phyloP scores from a whole-genome alignment of 1,139 yeast species.

The Saccharomycopsis hybrid region DNA sequence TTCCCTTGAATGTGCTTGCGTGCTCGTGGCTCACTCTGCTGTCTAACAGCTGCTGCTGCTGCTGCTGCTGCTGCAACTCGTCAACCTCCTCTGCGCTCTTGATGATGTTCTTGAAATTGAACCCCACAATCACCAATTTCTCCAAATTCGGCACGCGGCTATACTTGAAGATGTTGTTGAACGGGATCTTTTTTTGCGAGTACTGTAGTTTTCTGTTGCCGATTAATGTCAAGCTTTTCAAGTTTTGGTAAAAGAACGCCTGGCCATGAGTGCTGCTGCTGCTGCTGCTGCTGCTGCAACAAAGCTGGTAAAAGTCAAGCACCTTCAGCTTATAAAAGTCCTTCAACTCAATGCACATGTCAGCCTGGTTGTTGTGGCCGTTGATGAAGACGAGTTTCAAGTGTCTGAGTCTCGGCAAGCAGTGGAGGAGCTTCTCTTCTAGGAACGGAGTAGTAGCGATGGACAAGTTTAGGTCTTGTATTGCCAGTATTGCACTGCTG shows the following conservation, averaged over 20 bases:
- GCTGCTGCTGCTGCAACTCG: background rate
- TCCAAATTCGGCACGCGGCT: slow-evolving; percentile 8
- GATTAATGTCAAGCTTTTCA: slow-evolving; percentile 9
- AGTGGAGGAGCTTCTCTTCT: slow-evolving; percentile 13
- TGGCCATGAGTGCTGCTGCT: no score
- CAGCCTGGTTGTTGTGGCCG: slow-evolving; percentile 8
- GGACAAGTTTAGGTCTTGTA: slow-evolving; percentile 5
- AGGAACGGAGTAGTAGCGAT: slow-evolving; percentile 14
- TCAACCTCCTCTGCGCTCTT: background rate
- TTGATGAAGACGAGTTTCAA: slow-evolving; percentile 7
- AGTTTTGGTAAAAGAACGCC: background rate
- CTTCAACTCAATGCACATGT: slow-evolving; percentile 1
- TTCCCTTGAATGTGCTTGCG: slow-evolving; percentile 2
- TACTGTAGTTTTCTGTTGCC: slow-evolving; percentile 6
- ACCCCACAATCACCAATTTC: slow-evolving; percentile 10
- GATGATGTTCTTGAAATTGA: slow-evolving; percentile 6
- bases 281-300: no score
- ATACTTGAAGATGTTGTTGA: slow-evolving; percentile 7
- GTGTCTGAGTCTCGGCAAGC: slow-evolving; percentile 6
- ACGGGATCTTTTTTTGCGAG: slow-evolving; percentile 8
- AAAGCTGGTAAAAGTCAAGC: background rate
- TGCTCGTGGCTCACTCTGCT: background rate
- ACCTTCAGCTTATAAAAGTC: slow-evolving; percentile 2
- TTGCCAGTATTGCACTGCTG: background rate
- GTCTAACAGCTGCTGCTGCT: background rate